These are phyloP conservation scores for Boletus coccyginus DNA, from an alignment of 768 basidiomycete species.

Conservation along the genomic window DNA sequence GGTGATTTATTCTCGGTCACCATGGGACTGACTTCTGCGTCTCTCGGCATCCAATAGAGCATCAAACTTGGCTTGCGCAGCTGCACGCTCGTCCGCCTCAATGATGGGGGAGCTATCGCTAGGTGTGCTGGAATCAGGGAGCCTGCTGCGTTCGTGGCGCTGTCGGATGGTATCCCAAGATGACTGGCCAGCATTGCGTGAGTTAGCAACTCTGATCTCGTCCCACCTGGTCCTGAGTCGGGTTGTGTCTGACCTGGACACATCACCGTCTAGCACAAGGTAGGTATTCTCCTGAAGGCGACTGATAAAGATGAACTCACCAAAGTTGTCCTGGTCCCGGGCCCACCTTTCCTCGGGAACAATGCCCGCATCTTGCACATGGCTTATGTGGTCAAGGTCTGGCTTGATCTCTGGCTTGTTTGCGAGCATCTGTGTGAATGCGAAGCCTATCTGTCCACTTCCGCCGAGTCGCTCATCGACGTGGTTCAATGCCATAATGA, in stretches of 20 bases:
- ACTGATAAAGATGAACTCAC: conserved; percentile 11
- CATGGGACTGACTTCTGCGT: conserved; percentile 29
- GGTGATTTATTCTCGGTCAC: conserved; percentile 6
- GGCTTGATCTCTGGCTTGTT: conserved; percentile 13
- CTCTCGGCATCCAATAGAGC: conserved; percentile 59
- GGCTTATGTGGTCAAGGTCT: background rate
- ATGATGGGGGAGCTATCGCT: conserved; percentile 3
- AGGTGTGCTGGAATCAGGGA: conserved; percentile 12
- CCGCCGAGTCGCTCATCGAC: conserved; percentile 33
- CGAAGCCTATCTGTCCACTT: conserved; percentile 26
- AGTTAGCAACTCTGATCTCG: conserved; percentile 58
- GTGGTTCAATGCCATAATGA: conserved; percentile 30
- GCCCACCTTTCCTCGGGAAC: conserved; percentile 18
- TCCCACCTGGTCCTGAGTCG: conserved; percentile 53
- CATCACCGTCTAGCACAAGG: conserved; percentile 1
- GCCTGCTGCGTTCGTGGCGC: conserved; percentile 41
- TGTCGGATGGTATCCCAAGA: conserved; percentile 71
- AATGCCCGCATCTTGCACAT: conserved; percentile 3
- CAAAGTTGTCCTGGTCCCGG: conserved; percentile 3
- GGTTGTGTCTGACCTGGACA: conserved; percentile 5
- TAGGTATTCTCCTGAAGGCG: background rate
- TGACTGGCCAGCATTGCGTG: conserved; percentile 41
- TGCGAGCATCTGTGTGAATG: conserved; percentile 22
- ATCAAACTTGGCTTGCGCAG: conserved; percentile 57
- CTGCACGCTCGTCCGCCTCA: conserved; percentile 34